Base-by-base conservation (phyloP, 2,329 filamentous ascomycete genomes). In the Leptographium lundbergii region DNA sequence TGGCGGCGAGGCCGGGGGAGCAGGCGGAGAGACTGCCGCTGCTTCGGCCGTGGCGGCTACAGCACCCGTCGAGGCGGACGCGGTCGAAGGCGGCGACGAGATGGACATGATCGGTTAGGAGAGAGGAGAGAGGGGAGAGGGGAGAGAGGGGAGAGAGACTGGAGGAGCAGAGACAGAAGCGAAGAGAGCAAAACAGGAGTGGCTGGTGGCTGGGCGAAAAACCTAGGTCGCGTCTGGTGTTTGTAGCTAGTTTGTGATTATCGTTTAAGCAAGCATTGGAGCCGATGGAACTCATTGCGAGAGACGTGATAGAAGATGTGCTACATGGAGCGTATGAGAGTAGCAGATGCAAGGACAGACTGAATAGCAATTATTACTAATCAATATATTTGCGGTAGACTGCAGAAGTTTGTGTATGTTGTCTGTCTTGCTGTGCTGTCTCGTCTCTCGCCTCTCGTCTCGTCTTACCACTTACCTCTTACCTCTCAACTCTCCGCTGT, bases 1-100 rank as follows among this genome's bases (percentile, higher is more conserved):
- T 77, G 85, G 80, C 34, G 68, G 73, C 54, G 72, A 68, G 57
- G 71, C 67, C n/a, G 73, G 71, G 42, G 73, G 69, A 27, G 67
- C 70, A 29, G 68, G 67, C 54, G 67, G 68, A 22, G 65, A 69
- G 11, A 68, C 32, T 7, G 32, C 32, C 10, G 32, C 32, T 34
- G 32, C 32, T 34, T 6, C 32, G 9, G 32, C 6, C 70, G 32
- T 17, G 72, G 59, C 72, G 59, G 67, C 67, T 14, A 63, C 63
- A 19, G 63, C 61, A 29, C 60, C 62, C 19, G 60, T 61, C 25
- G 64, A 68, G 52, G 65, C 67, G 60, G 62, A 67, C 22, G 74
- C 71, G 47, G 53, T 27, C 32, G 54, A 71, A 48, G 32, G 5
- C 53, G 54, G 59, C 24, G 67, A 69, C 29, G 67, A 69, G 10